Percentiles rank a stretch among this genome's conserved stretches.
Conservation (phyloP, 176 grass and related monocot genomes). For the Microstegium vimineum region DNA sequence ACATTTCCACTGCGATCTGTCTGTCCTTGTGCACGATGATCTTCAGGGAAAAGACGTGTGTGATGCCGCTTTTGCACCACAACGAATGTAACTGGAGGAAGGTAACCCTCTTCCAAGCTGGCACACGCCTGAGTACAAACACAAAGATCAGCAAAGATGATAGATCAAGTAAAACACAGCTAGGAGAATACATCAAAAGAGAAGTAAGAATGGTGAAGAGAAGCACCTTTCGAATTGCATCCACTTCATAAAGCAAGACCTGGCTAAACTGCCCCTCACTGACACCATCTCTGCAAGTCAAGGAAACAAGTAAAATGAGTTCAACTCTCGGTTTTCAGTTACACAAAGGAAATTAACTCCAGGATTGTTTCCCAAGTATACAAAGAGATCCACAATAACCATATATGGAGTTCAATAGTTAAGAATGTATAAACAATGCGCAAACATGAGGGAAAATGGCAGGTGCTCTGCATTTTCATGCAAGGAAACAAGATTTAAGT, state of each 20-base stretch:
- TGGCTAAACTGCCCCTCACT: constrained; percentile 83
- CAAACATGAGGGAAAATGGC: background rate
- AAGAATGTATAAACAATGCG: background rate
- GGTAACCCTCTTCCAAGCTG: constrained; percentile 48
- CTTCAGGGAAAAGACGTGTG: constrained; percentile 75
- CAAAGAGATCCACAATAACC: background rate
- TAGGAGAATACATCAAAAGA: background rate
- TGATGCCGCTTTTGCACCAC: constrained; percentile 95
- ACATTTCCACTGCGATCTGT: constrained; percentile 79
- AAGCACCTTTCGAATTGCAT: constrained; percentile 72
- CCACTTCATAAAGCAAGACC: constrained; percentile 74
- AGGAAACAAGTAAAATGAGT: background rate
- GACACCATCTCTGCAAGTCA: constrained; percentile 69
- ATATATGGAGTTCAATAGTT: too few relatives aligned
- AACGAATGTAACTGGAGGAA: constrained; percentile 66
- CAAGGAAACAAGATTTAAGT: background rate
- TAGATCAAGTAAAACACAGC: background rate
- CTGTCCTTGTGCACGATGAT: constrained; percentile 31
- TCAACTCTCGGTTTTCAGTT: background rate
- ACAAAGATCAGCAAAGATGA: background rate
- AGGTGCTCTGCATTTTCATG: background rate
- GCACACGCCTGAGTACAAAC: constrained; percentile 58
- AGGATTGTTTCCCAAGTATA: background rate
- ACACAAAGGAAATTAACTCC: background rate
- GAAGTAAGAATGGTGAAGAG: background rate